These are phyloP conservation scores for Cercophora samala DNA, from an alignment of 495 filamentous ascomycete species.

Conservation along the genomic window DNA sequence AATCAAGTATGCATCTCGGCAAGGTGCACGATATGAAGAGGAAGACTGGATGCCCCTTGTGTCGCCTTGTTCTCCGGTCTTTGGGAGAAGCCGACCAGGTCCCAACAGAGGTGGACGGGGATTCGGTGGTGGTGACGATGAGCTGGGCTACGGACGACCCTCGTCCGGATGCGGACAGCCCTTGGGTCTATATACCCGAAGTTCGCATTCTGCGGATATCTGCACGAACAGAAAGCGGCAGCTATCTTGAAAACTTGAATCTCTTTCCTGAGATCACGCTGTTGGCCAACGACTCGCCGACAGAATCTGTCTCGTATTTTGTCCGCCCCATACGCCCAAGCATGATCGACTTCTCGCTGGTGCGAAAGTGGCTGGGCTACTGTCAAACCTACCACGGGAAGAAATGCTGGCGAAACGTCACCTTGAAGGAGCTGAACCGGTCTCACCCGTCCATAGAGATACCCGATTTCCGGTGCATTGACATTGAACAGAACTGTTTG, in stretches of 20 bases:
- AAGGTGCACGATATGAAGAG: not conserved
- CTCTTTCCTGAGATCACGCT: not conserved
- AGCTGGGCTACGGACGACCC: not conserved
- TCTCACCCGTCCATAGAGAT: conserved; percentile 7
- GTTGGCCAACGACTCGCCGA: not conserved
- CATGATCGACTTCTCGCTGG: conserved; percentile 15
- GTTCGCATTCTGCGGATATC: not conserved
- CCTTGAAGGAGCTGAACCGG: conserved; percentile 10
- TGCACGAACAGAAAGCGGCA: not conserved
- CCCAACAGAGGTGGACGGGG: not conserved
- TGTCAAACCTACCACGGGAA: conserved; percentile 14
- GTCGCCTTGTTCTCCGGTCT: not conserved
- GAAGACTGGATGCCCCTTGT: not conserved
- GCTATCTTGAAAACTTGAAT: not conserved
- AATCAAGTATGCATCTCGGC: not conserved
- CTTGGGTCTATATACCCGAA: not conserved
- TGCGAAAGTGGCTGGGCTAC: conserved; percentile 12
- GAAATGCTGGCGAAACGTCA: conserved; percentile 1
- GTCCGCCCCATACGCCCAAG: conserved; percentile 4
- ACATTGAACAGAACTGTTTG: conserved; percentile 17
- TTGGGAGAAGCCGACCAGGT: not conserved
- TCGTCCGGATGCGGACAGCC: not conserved
- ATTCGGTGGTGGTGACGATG: not conserved
- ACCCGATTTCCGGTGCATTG: conserved; percentile 17
- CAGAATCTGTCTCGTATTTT: conserved; percentile 7